phyloP scores from a whole-genome alignment of 768 basidiomycete species.

The Kwoniella heveanensis region DNA sequence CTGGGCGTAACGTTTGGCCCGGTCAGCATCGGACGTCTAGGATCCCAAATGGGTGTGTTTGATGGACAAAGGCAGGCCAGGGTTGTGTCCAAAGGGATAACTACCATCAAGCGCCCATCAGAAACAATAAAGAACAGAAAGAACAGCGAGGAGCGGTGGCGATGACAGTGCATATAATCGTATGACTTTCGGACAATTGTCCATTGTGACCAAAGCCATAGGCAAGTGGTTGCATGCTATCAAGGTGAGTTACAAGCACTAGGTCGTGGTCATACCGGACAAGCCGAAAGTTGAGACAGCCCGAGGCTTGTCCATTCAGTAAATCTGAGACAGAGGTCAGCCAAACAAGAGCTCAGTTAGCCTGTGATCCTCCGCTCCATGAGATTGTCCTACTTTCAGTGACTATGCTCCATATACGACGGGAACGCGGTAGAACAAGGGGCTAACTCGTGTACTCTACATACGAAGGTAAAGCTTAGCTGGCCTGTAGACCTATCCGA shows the following conservation, averaged over 20 bases:
- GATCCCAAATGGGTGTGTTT: neutral
- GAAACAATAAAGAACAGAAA: neutral
- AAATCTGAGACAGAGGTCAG: neutral
- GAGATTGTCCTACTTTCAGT: no score
- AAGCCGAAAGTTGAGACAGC: neutral
- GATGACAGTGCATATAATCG: neutral
- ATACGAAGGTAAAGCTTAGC: neutral
- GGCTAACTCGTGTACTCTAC: no score
- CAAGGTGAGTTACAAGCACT: neutral
- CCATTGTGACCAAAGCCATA: no score
- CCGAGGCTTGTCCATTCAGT: constrained; percentile 1
- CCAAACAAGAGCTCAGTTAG: neutral
- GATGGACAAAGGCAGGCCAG: no score
- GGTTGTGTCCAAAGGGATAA: neutral
- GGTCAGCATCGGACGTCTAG: neutral
- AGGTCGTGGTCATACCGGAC: neutral
- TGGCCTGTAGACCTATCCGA: neutral
- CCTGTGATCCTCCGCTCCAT: no score
- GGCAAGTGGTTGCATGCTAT: no score
- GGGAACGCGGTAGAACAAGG: no score
- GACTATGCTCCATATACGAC: no score
- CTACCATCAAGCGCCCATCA: neutral
- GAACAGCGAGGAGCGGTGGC: neutral
- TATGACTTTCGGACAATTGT: no score
- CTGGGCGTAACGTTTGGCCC: no score